A percentile compares a stretch with the other conserved stretches of the same genome.
Evolutionary conservation across 2,329 filamentous ascomycete genomes (phyloP).

Genomic region (Cryphonectria naterciae): DNA sequence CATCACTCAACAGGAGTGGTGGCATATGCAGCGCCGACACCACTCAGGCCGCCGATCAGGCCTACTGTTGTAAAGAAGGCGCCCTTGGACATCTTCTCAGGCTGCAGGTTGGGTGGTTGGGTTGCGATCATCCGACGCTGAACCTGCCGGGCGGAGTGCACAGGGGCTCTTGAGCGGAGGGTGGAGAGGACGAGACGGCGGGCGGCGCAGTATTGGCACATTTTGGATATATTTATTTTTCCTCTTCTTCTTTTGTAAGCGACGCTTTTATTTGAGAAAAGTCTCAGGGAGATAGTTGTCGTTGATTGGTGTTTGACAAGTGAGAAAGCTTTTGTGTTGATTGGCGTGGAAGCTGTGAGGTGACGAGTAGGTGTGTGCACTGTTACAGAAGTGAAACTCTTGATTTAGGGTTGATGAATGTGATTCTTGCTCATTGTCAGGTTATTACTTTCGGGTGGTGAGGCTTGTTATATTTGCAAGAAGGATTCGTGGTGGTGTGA

Average conservation of each 20-base stretch:
- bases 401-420: not conserved
- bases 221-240: not conserved
- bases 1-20: constrained; percentile 4
- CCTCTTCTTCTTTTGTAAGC: not conserved
- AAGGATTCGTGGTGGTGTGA: constrained; percentile 18
- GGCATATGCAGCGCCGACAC: constrained; percentile 14
- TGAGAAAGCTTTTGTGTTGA: not conserved
- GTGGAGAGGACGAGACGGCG: constrained; percentile 12
- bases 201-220: constrained; percentile 17
- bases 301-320: not conserved
- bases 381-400: not conserved
- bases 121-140: constrained; percentile 12
- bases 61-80: constrained; percentile 3
- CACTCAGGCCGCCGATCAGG: constrained; percentile 5
- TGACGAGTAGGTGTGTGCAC: not conserved
- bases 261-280: not conserved
- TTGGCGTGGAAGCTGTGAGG: not conserved
- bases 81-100: constrained; percentile 12
- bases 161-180: constrained; percentile 9
- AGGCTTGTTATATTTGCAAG: not conserved
- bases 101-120: not conserved
- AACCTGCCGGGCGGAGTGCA: not conserved
- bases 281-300: not conserved
- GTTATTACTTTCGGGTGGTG: not conserved
- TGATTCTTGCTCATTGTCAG: not conserved